Evolutionary conservation across 2,329 filamentous ascomycete genomes (phyloP).

Genomic region (Xylaria polymorpha): DNA sequence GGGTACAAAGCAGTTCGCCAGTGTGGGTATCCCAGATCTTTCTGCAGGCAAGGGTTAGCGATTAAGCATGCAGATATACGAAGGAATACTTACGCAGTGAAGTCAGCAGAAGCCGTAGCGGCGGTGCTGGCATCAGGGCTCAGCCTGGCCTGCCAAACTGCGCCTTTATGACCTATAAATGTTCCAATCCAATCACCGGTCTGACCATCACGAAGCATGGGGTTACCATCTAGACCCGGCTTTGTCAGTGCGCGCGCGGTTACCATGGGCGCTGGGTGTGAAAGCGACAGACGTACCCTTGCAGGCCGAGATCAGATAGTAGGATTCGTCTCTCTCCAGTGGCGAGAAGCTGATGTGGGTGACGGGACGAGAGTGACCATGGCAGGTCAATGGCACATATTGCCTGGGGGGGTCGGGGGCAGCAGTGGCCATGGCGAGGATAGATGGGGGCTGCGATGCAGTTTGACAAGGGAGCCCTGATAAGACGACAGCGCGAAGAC

Average conservation of each 20-base stretch:
- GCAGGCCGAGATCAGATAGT: slow-evolving; percentile 93
- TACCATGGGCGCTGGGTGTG: background rate
- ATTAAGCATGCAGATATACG: background rate
- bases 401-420: slow-evolving; percentile 53
- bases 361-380: slow-evolving; percentile 92
- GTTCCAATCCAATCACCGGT: slow-evolving; percentile 99
- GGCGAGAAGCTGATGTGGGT: slow-evolving; percentile 92
- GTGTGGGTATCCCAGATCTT: slow-evolving; percentile 98
- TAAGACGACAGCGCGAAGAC: background rate
- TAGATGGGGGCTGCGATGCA: background rate
- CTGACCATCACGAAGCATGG: slow-evolving; percentile 95
- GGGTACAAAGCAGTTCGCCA: slow-evolving; percentile 85
- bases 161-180: slow-evolving; percentile 97
- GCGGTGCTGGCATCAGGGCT: slow-evolving; percentile 89
- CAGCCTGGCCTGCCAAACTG: slow-evolving; percentile 94
- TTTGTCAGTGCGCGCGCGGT: background rate
- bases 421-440: slow-evolving; percentile 40
- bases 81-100: slow-evolving; percentile 77
- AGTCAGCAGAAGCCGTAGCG: slow-evolving; percentile 94
- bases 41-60: slow-evolving; percentile 57
- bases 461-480: background rate
- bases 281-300: slow-evolving; percentile 68
- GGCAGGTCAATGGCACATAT: slow-evolving; percentile 91
- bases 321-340: slow-evolving; percentile 82
- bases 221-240: slow-evolving; percentile 81